Evolutionary conservation across 2,329 filamentous ascomycete genomes (phyloP), one percentile per base, ranked within the genome.

Genomic region (Atkinsonella hypoxylon): DNA sequence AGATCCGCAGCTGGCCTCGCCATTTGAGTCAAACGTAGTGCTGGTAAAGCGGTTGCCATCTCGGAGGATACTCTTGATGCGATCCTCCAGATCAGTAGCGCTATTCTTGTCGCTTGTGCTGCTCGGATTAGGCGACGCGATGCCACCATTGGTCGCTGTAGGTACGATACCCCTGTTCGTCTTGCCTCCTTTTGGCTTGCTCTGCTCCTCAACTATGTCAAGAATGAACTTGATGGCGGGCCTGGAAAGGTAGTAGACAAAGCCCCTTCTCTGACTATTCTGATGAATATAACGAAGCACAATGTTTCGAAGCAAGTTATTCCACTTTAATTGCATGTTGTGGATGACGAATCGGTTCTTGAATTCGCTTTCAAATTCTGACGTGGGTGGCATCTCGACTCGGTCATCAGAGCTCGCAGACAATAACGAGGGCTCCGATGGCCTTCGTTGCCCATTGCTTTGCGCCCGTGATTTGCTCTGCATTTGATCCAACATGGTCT

Each of bases 261-360:
- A 97, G 48, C 93, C 94, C 58, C 93, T 83, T 48, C 93, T 81
- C 68, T 98, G 94, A 64, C 90, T 89, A 61, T 95, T 93, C 71
- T 98, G 93, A 63, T 98, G 93, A 55, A 93, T 94, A 65, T 98
- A 98, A 22, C 93, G 87, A 40, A 98, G 78, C 47, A 98, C 93
- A 60, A 96, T 96, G 62, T 98, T 97, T 53, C 93, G 82, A 38
- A 98, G 70, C 11, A 90, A 81, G 60, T 98, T 98, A 70, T 95
- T 97, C 93, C 93, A 98, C 67, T 98, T 98, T 51, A 98, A 73
- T 62, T 98, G 93, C 64, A 94, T 80, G 60, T 98, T 98, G 72
- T 98, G 93, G 48, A 98, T 86, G 59, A 97, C 91, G 71, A 98
- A 98, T 2, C 93, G 86, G 62, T 98, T 98, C 64, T 94, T 93